Base-by-base conservation (phyloP, 176 grass and related monocot species). In the Ensete glaucum region DNA sequence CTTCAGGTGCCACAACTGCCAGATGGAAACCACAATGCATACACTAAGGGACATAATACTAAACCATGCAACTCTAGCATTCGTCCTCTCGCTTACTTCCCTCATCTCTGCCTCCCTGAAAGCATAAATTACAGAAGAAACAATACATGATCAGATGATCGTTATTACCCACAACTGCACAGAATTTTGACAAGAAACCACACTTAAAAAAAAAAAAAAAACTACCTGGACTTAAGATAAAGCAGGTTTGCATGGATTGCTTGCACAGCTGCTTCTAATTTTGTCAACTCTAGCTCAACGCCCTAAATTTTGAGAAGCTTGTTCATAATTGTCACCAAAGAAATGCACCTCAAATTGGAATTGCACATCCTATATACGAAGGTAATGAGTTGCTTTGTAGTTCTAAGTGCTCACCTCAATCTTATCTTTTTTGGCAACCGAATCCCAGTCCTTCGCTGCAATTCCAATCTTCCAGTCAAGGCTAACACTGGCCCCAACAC, bases 1-100 rank as follows among this genome's bases (percentile, higher is more conserved):
- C 85, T 93, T 85, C 64, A 97, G 88, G 62, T 93, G 93, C 83
- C 90, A 89, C 70, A 90, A 74, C 69, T 93, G 93, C 85, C 93
- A 69, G 50, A 85, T 13, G 8, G 90, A 87, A 50, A 88, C 90
- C 11, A n/a, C 71, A 19, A 97, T 82, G 76, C 88, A 97, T 72
- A 97, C 85, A 19, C 84, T 76, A 50, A 97, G 82, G 2, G 88
- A 93, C 88, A 97, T 77, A 56, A 90, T 80, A 78, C 93, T 88
- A 77, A 85, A 89, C 90, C 90, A 93, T 59, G 85, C 90, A 82
- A 97, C 90, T 48, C 90, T 97, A 10, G 67, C 2, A 73, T 97
- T 93, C 60, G 93, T 97, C 82, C 76, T 88, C 85, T 91, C 90
- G 9, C 90, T 97, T 64, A 93, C 90, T 81, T 51, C 56, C 67